A percentile compares a stretch with the other conserved stretches of the same genome.
These are phyloP conservation scores for Funneliformis mosseae DNA, from an alignment of 192 early-diverging fungal genomes.

Conservation along the genomic window DNA sequence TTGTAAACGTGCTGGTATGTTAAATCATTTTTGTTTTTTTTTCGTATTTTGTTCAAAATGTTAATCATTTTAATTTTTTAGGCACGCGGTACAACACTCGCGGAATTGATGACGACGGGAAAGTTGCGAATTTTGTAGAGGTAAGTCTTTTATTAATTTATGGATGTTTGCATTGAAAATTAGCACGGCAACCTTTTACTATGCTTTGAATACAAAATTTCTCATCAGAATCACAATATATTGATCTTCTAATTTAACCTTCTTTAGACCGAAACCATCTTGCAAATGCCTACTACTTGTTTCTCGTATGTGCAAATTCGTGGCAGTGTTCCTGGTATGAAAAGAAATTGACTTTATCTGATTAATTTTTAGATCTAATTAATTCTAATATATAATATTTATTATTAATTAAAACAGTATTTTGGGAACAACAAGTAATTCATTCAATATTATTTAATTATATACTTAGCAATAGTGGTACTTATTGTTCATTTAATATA, in stretches of 20 bases:
- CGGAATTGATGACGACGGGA: slow-evolving; percentile 95
- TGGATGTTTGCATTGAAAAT: background rate
- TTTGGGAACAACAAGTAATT: slow-evolving; percentile 87
- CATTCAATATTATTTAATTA: background rate
- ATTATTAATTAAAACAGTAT: slow-evolving; percentile 51
- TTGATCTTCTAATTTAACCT: background rate
- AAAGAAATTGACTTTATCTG: background rate
- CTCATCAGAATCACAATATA: no score
- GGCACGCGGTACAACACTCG: slow-evolving; percentile 94
- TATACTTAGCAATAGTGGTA: background rate
- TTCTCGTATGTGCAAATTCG: slow-evolving; percentile 85
- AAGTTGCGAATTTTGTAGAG: slow-evolving; percentile 99
- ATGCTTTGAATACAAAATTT: no score
- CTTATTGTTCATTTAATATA: background rate
- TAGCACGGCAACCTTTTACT: no score
- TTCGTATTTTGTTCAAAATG: slow-evolving; percentile 36
- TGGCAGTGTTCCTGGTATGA: slow-evolving; percentile 75
- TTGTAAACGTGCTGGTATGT: slow-evolving; percentile 64
- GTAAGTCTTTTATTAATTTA: slow-evolving; percentile 32
- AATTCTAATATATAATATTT: background rate
- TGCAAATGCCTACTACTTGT: slow-evolving; percentile 54
- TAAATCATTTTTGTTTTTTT: slow-evolving; percentile 7
- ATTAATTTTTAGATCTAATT: background rate
- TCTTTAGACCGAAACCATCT: slow-evolving; percentile 78
- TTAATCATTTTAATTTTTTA: slow-evolving; percentile 54